Conservation (phyloP, 257 asterid genomes). For the Echites panduratus region DNA sequence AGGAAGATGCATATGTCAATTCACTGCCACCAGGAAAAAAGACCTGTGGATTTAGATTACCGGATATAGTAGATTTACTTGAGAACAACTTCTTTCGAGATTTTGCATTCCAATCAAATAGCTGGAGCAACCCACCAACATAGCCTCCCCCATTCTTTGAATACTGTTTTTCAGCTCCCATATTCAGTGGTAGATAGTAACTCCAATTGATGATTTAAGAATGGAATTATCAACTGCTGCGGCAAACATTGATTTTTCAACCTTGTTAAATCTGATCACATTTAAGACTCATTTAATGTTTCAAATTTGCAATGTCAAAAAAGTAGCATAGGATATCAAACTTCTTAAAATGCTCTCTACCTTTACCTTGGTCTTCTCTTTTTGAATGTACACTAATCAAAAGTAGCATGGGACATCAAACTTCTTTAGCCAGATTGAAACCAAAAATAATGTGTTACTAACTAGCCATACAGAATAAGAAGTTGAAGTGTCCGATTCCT, state of each 20-base stretch:
- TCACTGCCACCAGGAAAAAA: background rate
- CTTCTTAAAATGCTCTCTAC: no score
- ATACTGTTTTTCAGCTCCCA: constrained; percentile 68
- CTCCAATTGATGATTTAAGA: constrained; percentile 15
- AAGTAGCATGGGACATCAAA: constrained; percentile 2
- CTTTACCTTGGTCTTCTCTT: no score
- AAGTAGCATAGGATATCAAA: constrained; percentile 1
- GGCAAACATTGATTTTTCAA: constrained; percentile 5
- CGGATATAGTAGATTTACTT: constrained; percentile 62
- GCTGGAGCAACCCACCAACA: constrained; percentile 82
- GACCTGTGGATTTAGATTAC: constrained; percentile 26
- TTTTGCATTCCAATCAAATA: constrained; percentile 89
- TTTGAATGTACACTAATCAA: no score
- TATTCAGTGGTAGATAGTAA: constrained; percentile 20
- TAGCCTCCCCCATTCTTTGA: constrained; percentile 59
- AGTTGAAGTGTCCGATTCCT: background rate
- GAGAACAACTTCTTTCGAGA: constrained; percentile 79
- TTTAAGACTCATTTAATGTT: background rate
- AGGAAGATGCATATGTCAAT: background rate
- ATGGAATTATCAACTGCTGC: constrained; percentile 13
- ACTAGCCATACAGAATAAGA: background rate
- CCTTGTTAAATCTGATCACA: constrained; percentile 25
- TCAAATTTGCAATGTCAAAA: background rate
- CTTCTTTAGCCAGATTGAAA: background rate
- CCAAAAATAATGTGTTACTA: background rate